Evolutionary conservation across 2,329 filamentous ascomycete species (phyloP).

Genomic region (Tolypocladium ovalisporum): DNA sequence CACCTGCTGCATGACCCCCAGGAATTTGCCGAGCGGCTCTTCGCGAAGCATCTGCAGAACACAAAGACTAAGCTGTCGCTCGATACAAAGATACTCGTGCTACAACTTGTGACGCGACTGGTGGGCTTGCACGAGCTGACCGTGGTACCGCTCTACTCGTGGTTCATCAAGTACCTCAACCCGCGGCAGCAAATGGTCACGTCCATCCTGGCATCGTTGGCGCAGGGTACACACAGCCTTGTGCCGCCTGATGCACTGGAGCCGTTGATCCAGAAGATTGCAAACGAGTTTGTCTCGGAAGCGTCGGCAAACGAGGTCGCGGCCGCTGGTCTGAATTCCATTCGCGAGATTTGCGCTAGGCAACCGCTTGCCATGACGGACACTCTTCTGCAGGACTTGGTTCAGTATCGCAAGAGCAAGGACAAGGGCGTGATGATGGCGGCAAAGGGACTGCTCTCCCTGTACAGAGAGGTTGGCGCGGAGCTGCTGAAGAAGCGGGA

Average conservation of each 20-base stretch:
- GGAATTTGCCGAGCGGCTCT: conserved; percentile 81
- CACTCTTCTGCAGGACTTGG: conserved; percentile 87
- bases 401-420: conserved; percentile 93
- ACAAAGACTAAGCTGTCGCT: conserved; percentile 75
- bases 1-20: conserved; percentile 92
- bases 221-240: conserved; percentile 81
- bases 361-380: conserved; percentile 96
- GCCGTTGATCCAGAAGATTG: conserved; percentile 86
- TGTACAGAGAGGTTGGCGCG: conserved; percentile 86
- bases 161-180: conserved; percentile 87
- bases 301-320: conserved; percentile 84
- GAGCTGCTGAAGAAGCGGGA: conserved; percentile 84
- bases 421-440: conserved; percentile 99
- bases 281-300: conserved; percentile 96
- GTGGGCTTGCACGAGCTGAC: conserved; percentile 90
- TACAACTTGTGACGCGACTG: conserved; percentile 83
- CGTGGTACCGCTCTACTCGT: conserved; percentile 84
- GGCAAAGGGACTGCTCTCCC: conserved; percentile 76
- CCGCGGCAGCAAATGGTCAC: conserved; percentile 85
- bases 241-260: conserved; percentile 90
- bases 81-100: conserved; percentile 79
- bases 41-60: conserved; percentile 83
- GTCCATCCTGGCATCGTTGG: conserved; percentile 82
- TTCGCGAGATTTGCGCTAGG: conserved; percentile 83
- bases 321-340: conserved; percentile 84